phyloP scores from a whole-genome alignment of 371 early-diverging fungal genomes.

The Nosema bombycis region DNA sequence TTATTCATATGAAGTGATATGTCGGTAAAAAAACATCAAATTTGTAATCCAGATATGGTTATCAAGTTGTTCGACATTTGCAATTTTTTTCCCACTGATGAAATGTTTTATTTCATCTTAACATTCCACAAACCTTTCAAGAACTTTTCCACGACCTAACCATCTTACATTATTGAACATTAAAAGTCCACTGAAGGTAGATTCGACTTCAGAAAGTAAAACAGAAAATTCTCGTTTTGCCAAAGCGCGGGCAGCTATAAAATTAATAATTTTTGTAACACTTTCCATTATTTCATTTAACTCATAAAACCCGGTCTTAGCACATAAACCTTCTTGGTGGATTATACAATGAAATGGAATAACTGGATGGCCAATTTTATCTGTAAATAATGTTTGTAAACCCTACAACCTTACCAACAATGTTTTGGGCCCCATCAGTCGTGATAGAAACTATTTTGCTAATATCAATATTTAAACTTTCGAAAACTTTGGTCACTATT shows the following conservation, averaged over 20 bases:
- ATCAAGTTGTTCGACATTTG: not conserved
- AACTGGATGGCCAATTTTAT: not conserved
- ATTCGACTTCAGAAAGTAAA: not conserved
- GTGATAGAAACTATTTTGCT: not conserved
- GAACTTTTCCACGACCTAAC: not conserved
- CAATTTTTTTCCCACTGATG: not conserved
- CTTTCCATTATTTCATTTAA: not conserved
- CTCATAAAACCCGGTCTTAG: not conserved
- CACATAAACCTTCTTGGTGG: not conserved
- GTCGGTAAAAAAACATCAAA: not conserved
- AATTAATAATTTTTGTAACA: not conserved
- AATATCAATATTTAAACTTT: not conserved
- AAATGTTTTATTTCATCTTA: not conserved
- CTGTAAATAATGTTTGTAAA: not conserved
- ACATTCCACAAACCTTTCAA: not conserved
- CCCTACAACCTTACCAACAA: not conserved
- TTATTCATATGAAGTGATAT: not conserved
- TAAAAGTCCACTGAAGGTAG: not conserved
- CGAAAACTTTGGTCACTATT: not conserved
- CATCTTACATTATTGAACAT: not conserved
- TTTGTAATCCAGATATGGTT: not conserved
- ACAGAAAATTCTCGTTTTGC: not conserved
- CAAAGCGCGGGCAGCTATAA: not conserved
- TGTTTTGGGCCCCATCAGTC: not conserved
- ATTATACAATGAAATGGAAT: not conserved